Conservation (phyloP, 1,284 basidiomycete genomes). For the Melampsora americana region DNA sequence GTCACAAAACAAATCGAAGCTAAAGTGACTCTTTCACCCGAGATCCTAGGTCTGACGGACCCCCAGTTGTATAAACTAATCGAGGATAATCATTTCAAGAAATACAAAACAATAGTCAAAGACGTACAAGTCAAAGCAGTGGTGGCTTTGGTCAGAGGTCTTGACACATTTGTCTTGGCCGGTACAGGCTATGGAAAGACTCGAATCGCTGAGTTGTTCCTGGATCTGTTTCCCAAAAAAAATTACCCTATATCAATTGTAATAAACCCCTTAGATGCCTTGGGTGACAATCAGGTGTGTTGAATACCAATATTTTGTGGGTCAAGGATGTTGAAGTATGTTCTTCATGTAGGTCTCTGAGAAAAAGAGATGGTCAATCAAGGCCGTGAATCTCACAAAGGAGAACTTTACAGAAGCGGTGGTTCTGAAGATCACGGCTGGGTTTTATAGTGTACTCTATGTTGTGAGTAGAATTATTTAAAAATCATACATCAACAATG, state of each 20-base stretch:
- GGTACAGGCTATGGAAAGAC: slow-evolving; percentile 24
- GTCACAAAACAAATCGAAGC: too few relatives aligned
- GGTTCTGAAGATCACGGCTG: not conserved
- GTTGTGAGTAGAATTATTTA: not conserved
- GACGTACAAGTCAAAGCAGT: slow-evolving; percentile 5
- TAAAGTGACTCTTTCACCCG: too few relatives aligned
- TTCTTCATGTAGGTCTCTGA: not conserved
- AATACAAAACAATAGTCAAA: not conserved
- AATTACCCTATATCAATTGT: not conserved
- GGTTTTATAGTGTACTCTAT: slow-evolving; percentile 14
- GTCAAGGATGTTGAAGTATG: not conserved
- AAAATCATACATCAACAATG: not conserved
- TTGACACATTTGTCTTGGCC: slow-evolving; percentile 9
- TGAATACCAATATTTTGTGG: not conserved
- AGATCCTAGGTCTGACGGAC: too few relatives aligned
- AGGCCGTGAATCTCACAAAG: slow-evolving; percentile 9
- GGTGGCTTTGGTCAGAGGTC: not conserved
- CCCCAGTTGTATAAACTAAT: too few relatives aligned
- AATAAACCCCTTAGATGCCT: slow-evolving; percentile 13
- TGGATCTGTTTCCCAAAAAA: not conserved
- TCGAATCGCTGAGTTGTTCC: slow-evolving; percentile 8
- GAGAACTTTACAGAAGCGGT: not conserved
- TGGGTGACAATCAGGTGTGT: slow-evolving; percentile 14
- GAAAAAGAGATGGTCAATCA: not conserved
- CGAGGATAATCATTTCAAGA: not conserved